These are phyloP conservation scores for Casuarina glauca DNA, from an alignment of 306 rosid species.

Conservation along the genomic window DNA sequence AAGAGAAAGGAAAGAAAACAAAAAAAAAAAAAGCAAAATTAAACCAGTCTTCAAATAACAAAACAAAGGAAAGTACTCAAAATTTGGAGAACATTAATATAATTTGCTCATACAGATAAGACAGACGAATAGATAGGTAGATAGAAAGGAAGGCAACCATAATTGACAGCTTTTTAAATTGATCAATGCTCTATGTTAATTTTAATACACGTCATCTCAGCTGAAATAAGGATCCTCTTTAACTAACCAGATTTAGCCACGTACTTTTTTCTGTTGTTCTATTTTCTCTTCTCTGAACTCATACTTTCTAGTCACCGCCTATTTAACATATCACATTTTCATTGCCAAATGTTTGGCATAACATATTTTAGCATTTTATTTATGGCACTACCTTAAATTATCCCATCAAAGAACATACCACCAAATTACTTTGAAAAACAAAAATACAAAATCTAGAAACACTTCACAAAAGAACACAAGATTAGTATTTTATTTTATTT, in stretches of 20 bases:
- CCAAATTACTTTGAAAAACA: no score
- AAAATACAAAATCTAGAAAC: no score
- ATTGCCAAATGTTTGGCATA: no score
- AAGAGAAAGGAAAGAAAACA: slow-evolving; percentile 14
- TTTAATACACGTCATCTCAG: neutral
- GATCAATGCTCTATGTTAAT: neutral
- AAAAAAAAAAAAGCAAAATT: slow-evolving; percentile 10
- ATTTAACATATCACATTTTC: neutral
- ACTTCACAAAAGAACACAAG: no score
- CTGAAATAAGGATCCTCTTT: neutral
- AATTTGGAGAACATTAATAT: neutral
- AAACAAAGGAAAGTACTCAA: neutral
- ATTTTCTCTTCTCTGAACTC: neutral
- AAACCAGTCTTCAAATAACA: slow-evolving; percentile 7
- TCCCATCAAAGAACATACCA: neutral
- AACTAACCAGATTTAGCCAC: neutral
- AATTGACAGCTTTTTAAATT: neutral
- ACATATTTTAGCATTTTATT: no score
- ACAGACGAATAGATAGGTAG: neutral
- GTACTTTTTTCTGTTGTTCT: neutral
- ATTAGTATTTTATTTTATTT: no score
- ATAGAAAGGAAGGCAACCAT: neutral
- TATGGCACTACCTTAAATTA: neutral
- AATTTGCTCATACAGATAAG: neutral
- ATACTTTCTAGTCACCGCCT: neutral